Conservation (phyloP, 2,329 filamentous ascomycete genomes). For the Beauveria bassiana region DNA sequence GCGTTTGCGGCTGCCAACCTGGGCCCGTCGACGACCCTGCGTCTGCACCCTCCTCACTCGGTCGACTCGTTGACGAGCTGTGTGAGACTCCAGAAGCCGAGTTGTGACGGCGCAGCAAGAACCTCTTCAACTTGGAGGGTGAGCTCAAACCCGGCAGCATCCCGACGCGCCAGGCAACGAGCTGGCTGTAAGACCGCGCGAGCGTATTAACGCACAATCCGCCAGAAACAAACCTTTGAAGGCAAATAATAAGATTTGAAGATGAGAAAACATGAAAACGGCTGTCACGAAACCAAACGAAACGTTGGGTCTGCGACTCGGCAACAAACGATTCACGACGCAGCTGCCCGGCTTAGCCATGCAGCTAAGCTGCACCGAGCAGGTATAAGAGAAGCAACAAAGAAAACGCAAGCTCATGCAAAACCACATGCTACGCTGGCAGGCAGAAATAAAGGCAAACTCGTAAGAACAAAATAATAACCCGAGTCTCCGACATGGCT, state of each 20-base stretch:
- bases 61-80: conserved; percentile 11
- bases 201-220: background rate
- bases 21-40: background rate
- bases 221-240: background rate
- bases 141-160: conserved; percentile 40
- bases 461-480: background rate
- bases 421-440: background rate
- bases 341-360: background rate
- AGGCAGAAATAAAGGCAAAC: background rate
- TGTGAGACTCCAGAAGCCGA: conserved; percentile 4
- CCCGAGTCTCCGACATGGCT: background rate
- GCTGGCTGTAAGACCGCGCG: conserved; percentile 4
- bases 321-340: background rate
- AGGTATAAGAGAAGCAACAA: background rate
- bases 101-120: conserved; percentile 12
- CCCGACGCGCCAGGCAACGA: background rate
- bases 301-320: background rate
- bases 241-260: background rate
- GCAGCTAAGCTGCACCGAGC: background rate
- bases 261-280: background rate
- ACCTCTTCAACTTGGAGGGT: conserved; percentile 33
- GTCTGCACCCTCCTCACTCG: conserved; percentile 4
- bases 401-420: background rate
- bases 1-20: background rate
- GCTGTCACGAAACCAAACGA: background rate